These are phyloP conservation scores for Eutrema japonicum DNA, from an alignment of 345 rosid genomes.

Conservation along the genomic window DNA sequence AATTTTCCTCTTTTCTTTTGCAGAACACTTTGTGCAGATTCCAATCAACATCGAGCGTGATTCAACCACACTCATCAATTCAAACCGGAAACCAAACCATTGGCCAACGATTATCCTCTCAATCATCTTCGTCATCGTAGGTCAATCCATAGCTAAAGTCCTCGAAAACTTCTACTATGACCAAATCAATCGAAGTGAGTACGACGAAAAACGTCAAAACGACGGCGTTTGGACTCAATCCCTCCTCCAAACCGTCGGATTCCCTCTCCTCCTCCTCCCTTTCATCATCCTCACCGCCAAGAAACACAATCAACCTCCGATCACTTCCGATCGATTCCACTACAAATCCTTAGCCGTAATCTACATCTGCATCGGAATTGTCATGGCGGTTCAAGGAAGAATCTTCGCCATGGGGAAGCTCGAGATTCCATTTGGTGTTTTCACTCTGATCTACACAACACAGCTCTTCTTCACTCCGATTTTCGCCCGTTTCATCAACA, in stretches of 20 bases:
- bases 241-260: constrained; percentile 43
- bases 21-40: constrained; percentile 43
- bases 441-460: constrained; percentile 41
- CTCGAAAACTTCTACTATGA: constrained; percentile 43
- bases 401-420: constrained; percentile 40
- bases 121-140: constrained; percentile 35
- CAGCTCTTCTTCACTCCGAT: constrained; percentile 43
- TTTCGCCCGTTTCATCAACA: constrained; percentile 35
- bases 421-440: constrained; percentile 30
- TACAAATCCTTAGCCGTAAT: constrained; percentile 33
- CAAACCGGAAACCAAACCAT: constrained; percentile 43
- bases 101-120: constrained; percentile 43
- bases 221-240: constrained; percentile 46
- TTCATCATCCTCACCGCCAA: constrained; percentile 37
- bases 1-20: constrained; percentile 1
- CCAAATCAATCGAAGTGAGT: constrained; percentile 30
- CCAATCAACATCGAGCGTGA: constrained; percentile 42
- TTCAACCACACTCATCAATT: constrained; percentile 22
- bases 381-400: constrained; percentile 41
- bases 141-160: constrained; percentile 40
- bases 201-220: constrained; percentile 31
- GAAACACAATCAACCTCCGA: constrained; percentile 24
- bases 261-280: constrained; percentile 45
- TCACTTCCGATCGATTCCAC: constrained; percentile 15
- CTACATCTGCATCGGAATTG: constrained; percentile 38